Percentiles rank a stretch among this genome's conserved stretches.
Evolutionary conservation across 768 basidiomycete genomes (phyloP).

Genomic region (Termitomyces sp.): DNA sequence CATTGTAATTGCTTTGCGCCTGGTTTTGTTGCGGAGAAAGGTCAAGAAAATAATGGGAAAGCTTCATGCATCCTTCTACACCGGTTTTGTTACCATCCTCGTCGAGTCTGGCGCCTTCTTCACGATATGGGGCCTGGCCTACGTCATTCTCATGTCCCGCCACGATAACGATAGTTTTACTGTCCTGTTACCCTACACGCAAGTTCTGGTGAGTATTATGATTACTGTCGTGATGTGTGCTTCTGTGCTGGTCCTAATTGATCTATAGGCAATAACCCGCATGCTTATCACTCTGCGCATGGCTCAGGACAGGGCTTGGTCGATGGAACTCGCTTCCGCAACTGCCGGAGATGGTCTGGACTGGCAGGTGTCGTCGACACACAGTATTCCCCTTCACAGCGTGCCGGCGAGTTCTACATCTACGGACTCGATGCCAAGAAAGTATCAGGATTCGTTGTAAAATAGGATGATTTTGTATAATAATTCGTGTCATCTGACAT

Average conservation of each 20-base stretch:
- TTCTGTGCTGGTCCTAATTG: background rate
- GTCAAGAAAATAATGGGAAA: constrained; percentile 16
- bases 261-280: constrained; percentile 25
- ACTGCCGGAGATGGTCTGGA: constrained; percentile 30
- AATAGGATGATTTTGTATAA: constrained; percentile 7
- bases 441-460: constrained; percentile 14
- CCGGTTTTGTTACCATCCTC: constrained; percentile 16
- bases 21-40: constrained; percentile 13
- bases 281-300: constrained; percentile 37
- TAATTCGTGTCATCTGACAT: background rate
- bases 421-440: constrained; percentile 7
- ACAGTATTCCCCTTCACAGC: constrained; percentile 27
- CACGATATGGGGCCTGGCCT: constrained; percentile 17
- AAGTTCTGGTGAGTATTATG: constrained; percentile 15
- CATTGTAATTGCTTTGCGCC: constrained; percentile 11
- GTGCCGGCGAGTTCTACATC: constrained; percentile 16
- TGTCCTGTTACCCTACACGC: constrained; percentile 17
- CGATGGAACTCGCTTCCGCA: constrained; percentile 29
- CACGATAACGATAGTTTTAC: constrained; percentile 1
- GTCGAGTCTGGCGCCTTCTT: constrained; percentile 22
- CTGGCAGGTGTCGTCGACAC: constrained; percentile 36
- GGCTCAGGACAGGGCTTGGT: constrained; percentile 38
- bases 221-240: background rate
- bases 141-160: constrained; percentile 17
- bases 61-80: constrained; percentile 19